Evolutionary conservation across 164 flowering plant genomes (phyloP).

Genomic region (Stephania japonica): DNA sequence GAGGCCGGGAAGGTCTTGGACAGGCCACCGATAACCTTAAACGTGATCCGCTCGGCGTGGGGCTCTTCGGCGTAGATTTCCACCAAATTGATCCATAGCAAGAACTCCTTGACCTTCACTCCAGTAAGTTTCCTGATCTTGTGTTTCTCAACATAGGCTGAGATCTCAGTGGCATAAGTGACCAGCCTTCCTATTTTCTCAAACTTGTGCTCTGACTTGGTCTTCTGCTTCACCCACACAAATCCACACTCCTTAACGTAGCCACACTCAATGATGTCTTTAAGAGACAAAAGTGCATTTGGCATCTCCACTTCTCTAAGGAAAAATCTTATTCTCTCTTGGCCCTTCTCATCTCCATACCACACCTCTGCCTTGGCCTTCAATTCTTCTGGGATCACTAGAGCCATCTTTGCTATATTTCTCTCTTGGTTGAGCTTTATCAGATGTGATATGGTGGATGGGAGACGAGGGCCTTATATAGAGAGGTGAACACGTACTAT

Average conservation of each 20-base stretch:
- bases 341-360: constrained; percentile 50
- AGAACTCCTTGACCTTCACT: constrained; percentile 71
- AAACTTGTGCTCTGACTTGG: constrained; percentile 52
- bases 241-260: constrained; percentile 51
- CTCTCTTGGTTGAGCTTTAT: too few species aligned
- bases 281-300: constrained; percentile 59
- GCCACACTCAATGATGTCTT: constrained; percentile 61
- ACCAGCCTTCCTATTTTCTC: constrained; percentile 53
- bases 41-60: constrained; percentile 49
- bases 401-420: constrained; percentile 44
- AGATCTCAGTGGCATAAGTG: constrained; percentile 52
- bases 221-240: constrained; percentile 83
- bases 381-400: constrained; percentile 50
- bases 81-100: constrained; percentile 50
- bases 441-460: too few species aligned
- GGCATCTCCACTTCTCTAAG: constrained; percentile 59
- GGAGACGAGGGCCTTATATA: too few species aligned
- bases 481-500: too few species aligned
- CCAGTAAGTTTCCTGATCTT: constrained; percentile 78
- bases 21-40: constrained; percentile 50
- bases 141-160: constrained; percentile 48
- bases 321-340: constrained; percentile 38
- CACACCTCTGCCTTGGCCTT: constrained; percentile 59
- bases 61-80: constrained; percentile 53
- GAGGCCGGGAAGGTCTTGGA: constrained; percentile 48